Evolutionary conservation across 2,329 filamentous ascomycete genomes (phyloP), one percentile per base, ranked within the genome.

Genomic region (Aspergillus melleus): DNA sequence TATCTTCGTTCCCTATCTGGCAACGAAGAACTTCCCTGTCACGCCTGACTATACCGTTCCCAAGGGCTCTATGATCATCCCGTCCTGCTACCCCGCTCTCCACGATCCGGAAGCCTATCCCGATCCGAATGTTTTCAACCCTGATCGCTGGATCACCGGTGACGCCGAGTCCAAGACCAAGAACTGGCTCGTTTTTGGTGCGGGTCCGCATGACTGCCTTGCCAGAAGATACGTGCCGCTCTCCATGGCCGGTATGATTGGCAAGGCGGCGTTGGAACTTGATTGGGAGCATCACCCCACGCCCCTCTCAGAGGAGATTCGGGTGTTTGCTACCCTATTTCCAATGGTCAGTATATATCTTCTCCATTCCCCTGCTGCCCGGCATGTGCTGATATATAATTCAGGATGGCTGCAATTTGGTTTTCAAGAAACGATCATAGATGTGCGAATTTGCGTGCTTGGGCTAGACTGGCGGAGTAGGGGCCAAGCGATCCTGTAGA

Each of bases 111-210:
- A 78, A 10, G 79, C 68, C 0, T 84, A 84, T 56, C 76, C 79
- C 0, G 70, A 80, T 22, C 81, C 82, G 0, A 75, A 83, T 10
- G 65, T 70, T 0, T 84, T 83, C 32, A 75, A 84, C 44, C 82
- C 82, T 0, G 81, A 84, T 2, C 75, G 82, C 22, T 84, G 82
- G 81, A 81, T 84, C 30, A 74, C 80, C 0, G 82, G 82, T 0
- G 79, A 83, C 56, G 81, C 82, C 2, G 80, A 79, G 62, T 71
- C 74, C 9, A 80, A 83, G 67, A 81, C 76, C 0, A 83, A 81
- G 66, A 84, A 84, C 55, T 84, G 81, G 81, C 73, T 84, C 1
- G 82, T 84, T 0, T 84, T 84, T 64, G 82, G 82, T 1, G 74
- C 81, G 0, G 82, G 82, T 0, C 65, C 82, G 0, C 82, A 84